Evolutionary conservation across 257 asterid genomes (phyloP).

Genomic region (Haberlea rhodopensis): DNA sequence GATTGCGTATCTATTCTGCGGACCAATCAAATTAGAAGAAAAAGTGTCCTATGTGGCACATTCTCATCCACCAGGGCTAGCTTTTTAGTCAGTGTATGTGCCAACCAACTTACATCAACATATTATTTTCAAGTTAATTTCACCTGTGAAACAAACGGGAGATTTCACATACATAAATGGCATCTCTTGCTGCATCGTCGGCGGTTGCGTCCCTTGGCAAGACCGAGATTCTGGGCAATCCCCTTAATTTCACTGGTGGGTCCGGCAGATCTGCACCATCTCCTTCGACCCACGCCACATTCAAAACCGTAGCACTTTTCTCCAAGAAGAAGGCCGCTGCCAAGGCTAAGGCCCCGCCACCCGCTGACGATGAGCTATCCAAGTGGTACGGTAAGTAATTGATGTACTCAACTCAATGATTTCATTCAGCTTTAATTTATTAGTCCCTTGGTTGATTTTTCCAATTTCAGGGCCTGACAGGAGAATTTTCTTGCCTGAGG

Average conservation of each 20-base stretch:
- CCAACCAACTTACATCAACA: constrained; percentile 20
- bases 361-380: constrained; percentile 85
- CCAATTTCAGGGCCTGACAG: constrained; percentile 82
- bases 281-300: constrained; percentile 50
- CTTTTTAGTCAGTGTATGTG: constrained; percentile 36
- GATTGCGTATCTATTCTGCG: constrained; percentile 39
- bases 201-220: constrained; percentile 61
- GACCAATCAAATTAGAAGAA: constrained; percentile 36
- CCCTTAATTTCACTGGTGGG: constrained; percentile 47
- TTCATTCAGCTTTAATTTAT: not conserved
- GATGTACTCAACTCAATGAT: too few species aligned
- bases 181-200: constrained; percentile 56
- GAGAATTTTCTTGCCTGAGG: too few species aligned
- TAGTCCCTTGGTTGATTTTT: not conserved
- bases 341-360: constrained; percentile 60
- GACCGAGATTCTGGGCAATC: constrained; percentile 71
- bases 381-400: constrained; percentile 90
- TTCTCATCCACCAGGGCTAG: constrained; percentile 57
- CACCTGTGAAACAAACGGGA: not conserved
- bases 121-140: constrained; percentile 10
- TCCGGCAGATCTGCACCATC: constrained; percentile 54
- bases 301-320: constrained; percentile 80
- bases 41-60: constrained; percentile 43
- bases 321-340: constrained; percentile 61
- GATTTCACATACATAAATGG: constrained; percentile 55